Conservation (phyloP, 2,329 filamentous ascomycete genomes). For the Botrytis elliptica region DNA sequence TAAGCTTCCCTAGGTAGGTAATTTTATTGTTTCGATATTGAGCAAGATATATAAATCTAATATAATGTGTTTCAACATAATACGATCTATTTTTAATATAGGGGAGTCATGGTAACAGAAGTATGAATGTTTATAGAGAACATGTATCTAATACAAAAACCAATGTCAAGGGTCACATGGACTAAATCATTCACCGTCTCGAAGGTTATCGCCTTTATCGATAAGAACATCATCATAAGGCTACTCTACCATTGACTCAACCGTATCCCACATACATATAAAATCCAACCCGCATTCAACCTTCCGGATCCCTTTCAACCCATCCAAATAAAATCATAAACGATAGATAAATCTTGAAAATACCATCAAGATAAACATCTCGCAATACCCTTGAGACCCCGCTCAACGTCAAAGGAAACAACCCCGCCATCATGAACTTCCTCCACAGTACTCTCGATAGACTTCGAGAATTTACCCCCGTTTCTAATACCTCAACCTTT, state of each 20-base stretch:
- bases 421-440: slow-evolving; percentile 67
- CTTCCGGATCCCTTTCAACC: neutral
- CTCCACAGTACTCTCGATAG: slow-evolving; percentile 90
- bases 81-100: neutral
- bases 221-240: slow-evolving; percentile 21
- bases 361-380: neutral
- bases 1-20: neutral
- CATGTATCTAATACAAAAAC: neutral
- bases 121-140: neutral
- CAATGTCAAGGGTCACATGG: neutral
- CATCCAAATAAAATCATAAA: neutral
- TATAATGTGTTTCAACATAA: neutral
- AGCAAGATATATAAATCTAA: neutral
- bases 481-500: slow-evolving; percentile 89
- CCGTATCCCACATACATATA: neutral
- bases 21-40: neutral
- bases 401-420: slow-evolving; percentile 18
- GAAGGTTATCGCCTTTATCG: slow-evolving; percentile 17
- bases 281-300: neutral
- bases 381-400: slow-evolving; percentile 9
- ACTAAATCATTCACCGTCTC: slow-evolving; percentile 4
- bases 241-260: slow-evolving; percentile 11
- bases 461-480: slow-evolving; percentile 87
- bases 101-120: neutral
- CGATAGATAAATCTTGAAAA: neutral